A percentile compares a stretch with the other conserved stretches of the same genome.
These are phyloP conservation scores for Entomortierella chlamydospora DNA, from an alignment of 192 early-diverging fungal species.

Conservation along the genomic window DNA sequence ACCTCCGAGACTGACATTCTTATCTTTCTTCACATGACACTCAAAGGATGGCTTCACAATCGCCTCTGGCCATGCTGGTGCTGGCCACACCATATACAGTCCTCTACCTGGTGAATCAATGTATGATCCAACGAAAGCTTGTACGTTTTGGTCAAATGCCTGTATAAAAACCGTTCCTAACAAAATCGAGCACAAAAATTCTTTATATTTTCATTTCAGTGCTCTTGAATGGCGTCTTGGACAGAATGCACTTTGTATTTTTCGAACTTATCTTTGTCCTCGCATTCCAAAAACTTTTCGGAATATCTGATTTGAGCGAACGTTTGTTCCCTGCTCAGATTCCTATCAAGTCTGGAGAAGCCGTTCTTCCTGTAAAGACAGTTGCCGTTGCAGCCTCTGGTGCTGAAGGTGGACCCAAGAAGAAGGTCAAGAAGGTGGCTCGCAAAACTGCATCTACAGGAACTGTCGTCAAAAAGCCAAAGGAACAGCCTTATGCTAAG, in stretches of 20 bases:
- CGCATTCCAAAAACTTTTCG: conserved; percentile 50
- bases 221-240: conserved; percentile 39
- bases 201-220: conserved; percentile 5
- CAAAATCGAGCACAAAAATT: too few species aligned
- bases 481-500: conserved; percentile 29
- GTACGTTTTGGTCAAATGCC: too few species aligned
- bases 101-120: conserved; percentile 46
- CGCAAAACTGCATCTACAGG: background rate
- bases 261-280: conserved; percentile 56
- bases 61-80: conserved; percentile 54
- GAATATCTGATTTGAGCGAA: conserved; percentile 41
- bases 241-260: conserved; percentile 52
- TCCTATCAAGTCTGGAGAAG: conserved; percentile 9
- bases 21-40: conserved; percentile 1
- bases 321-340: conserved; percentile 36
- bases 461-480: conserved; percentile 3
- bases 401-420: background rate
- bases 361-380: conserved; percentile 16
- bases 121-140: too few species aligned
- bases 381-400: background rate
- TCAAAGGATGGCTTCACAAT: conserved; percentile 27
- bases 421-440: conserved; percentile 13
- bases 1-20: background rate
- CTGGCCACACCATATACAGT: conserved; percentile 50
- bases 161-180: background rate